These are phyloP conservation scores for Liriodendron chinense DNA, from an alignment of 164 flowering plant genomes.

Conservation along the genomic window DNA sequence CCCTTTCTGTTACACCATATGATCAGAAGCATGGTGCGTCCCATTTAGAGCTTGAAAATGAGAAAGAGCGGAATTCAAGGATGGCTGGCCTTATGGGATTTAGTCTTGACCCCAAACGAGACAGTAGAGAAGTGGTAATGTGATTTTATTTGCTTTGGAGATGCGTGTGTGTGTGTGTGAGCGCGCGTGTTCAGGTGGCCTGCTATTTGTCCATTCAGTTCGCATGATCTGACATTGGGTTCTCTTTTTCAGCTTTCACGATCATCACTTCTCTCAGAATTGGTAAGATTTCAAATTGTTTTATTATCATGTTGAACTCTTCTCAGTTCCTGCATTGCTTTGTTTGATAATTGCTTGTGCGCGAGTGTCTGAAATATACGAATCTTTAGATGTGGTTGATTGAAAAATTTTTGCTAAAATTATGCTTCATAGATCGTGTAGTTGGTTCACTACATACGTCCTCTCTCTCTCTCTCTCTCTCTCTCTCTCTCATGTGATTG, in stretches of 20 bases:
- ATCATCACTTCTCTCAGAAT: slow-evolving; percentile 68
- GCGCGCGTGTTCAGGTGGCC: too few relatives aligned
- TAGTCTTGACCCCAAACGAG: slow-evolving; percentile 68
- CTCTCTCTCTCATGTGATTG: too few relatives aligned
- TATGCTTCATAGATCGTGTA: too few relatives aligned
- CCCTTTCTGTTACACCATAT: slow-evolving; percentile 73
- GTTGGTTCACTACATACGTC: too few relatives aligned
- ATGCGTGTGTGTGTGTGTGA: too few relatives aligned
- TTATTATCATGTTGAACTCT: neutral
- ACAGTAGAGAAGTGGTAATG: slow-evolving; percentile 78
- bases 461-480: too few relatives aligned
- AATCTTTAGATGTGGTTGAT: too few relatives aligned
- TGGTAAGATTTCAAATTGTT: slow-evolving; percentile 49
- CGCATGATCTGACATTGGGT: neutral
- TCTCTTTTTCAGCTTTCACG: slow-evolving; percentile 65
- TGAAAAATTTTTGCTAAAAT: too few relatives aligned
- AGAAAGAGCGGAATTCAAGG: slow-evolving; percentile 78
- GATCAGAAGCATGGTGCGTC: slow-evolving; percentile 58
- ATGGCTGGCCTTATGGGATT: slow-evolving; percentile 83
- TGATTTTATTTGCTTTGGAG: neutral
- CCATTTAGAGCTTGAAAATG: slow-evolving; percentile 84
- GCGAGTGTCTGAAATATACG: too few relatives aligned
- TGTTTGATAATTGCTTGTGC: too few relatives aligned
- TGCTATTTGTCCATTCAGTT: neutral
- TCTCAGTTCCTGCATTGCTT: neutral